Percentiles rank a stretch among this genome's conserved stretches.
phyloP scores from a whole-genome alignment of 768 basidiomycete species.

The Solioccasus polychromus region DNA sequence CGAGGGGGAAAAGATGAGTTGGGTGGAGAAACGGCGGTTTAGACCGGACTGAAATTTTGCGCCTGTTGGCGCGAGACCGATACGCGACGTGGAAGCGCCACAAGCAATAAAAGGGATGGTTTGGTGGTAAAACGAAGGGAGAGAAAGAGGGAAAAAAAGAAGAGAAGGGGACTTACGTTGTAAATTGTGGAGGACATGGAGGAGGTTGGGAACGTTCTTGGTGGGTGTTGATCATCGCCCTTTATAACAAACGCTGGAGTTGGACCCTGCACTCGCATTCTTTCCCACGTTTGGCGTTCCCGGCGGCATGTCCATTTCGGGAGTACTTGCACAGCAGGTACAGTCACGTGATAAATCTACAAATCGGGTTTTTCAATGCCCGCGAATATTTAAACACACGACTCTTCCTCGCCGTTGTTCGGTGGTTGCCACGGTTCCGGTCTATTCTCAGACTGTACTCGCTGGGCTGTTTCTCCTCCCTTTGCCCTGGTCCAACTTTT shows the following conservation, averaged over 20 bases:
- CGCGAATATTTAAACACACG: too few relatives aligned
- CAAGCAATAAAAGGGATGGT: neutral
- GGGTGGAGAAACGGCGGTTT: neutral
- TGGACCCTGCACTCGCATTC: slow-evolving; percentile 33
- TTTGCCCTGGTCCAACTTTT: neutral
- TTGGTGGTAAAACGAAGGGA: neutral
- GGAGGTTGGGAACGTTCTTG: slow-evolving; percentile 36
- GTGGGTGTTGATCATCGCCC: slow-evolving; percentile 39
- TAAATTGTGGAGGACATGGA: slow-evolving; percentile 39
- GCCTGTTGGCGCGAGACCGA: slow-evolving; percentile 1
- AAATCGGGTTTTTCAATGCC: slow-evolving; percentile 20
- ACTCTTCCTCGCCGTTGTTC: too few relatives aligned
- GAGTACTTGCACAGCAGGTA: slow-evolving; percentile 23
- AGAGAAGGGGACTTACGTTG: slow-evolving; percentile 29
- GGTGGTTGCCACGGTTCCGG: too few relatives aligned
- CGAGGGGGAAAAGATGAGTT: neutral
- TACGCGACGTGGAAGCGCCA: neutral
- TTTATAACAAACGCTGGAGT: slow-evolving; percentile 35
- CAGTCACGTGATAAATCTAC: slow-evolving; percentile 26
- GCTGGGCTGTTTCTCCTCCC: too few relatives aligned
- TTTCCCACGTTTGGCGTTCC: slow-evolving; percentile 36
- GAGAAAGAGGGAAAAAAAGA: neutral
- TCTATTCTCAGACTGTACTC: too few relatives aligned
- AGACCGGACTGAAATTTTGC: slow-evolving; percentile 26
- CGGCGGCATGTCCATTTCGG: slow-evolving; percentile 33